These are phyloP conservation scores for Exophiala xenobiotica DNA, from an alignment of 2,329 filamentous ascomycete genomes.

Conservation along the genomic window DNA sequence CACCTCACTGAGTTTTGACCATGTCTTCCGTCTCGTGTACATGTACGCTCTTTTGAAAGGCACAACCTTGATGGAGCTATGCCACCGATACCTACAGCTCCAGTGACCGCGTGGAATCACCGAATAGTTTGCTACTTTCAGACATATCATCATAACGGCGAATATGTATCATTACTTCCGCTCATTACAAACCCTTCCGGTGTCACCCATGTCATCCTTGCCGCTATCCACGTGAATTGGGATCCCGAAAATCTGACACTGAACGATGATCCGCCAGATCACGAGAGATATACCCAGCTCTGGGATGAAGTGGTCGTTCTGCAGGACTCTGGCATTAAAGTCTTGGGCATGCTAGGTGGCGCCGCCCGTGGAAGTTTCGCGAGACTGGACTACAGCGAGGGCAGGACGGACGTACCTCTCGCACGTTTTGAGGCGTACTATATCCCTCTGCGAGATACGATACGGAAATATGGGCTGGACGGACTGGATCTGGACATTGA, in stretches of 20 bases:
- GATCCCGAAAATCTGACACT: slow-evolving; percentile 67
- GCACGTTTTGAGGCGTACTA: slow-evolving; percentile 73
- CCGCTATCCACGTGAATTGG: slow-evolving; percentile 79
- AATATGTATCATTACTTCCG: slow-evolving; percentile 61
- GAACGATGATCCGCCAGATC: slow-evolving; percentile 73
- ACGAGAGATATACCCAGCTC: slow-evolving; percentile 66
- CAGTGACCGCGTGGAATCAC: slow-evolving; percentile 30
- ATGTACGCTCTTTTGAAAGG: background rate
- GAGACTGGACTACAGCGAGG: slow-evolving; percentile 55
- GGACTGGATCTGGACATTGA: slow-evolving; percentile 79
- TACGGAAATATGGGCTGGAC: slow-evolving; percentile 62
- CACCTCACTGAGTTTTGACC: too few species aligned
- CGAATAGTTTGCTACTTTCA: slow-evolving; percentile 59
- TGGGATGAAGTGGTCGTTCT: slow-evolving; percentile 76
- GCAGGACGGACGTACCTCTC: slow-evolving; percentile 34
- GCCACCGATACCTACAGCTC: slow-evolving; percentile 38
- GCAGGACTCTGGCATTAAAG: slow-evolving; percentile 71
- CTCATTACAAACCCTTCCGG: slow-evolving; percentile 57
- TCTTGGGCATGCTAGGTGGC: slow-evolving; percentile 85
- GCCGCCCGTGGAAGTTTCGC: slow-evolving; percentile 73
- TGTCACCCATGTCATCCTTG: slow-evolving; percentile 79
- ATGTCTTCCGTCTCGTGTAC: too few species aligned
- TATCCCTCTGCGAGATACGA: slow-evolving; percentile 62
- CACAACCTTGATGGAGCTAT: slow-evolving; percentile 28
- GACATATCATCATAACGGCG: slow-evolving; percentile 58